Evolutionary conservation across 2,329 filamentous ascomycete genomes (phyloP), one percentile per base, ranked within the genome.

Genomic region (Septoria linicola): DNA sequence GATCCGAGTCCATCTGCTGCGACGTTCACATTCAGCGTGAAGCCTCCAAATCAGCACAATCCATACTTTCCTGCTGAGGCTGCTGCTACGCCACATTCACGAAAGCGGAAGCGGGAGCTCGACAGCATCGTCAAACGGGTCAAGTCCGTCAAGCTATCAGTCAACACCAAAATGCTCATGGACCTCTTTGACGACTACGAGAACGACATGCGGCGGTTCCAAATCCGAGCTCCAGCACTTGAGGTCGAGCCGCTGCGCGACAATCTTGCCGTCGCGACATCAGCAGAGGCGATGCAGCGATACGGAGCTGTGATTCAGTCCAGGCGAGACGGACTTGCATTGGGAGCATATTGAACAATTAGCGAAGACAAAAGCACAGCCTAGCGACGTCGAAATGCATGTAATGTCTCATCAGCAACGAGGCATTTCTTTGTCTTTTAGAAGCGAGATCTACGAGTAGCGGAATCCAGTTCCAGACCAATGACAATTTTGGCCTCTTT

Each of bases 151-250:
- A 25, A 21, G n/a, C 16, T 49, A 19, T 40, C 51, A 4, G 41
- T 45, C 34, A 47, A 49, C 14, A 43, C 41, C 23, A 49, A 41
- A 20, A 44, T 41, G 27, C 45, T 53, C 35, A 40, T 37, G 19
- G 35, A 53, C 3, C 21, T 53, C 2, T 45, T 44, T 13, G 51
- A 53, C n/a, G 51, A 53, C 32, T 49, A 39, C 21, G 40, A 53
- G 19, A 37, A 49, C 20, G 51, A 53, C 36, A 20, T 48, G 10
- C 46, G 40, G 32, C 46, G 51, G 5, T 53, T 32, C 17, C 30
- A 43, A 30, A 36, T 48, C 16, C 40, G 51, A 19, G 31, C 37
- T 39, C 23, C 45, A 16, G 45, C 45, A 21, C 21, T 53, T 4
- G 51, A 53, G 27, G 30, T 17, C 1, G 32, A 42, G 31, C 19